These are phyloP conservation scores for Candida methanosorbosa DNA, from an alignment of 805 yeast genomes.

Conservation along the genomic window DNA sequence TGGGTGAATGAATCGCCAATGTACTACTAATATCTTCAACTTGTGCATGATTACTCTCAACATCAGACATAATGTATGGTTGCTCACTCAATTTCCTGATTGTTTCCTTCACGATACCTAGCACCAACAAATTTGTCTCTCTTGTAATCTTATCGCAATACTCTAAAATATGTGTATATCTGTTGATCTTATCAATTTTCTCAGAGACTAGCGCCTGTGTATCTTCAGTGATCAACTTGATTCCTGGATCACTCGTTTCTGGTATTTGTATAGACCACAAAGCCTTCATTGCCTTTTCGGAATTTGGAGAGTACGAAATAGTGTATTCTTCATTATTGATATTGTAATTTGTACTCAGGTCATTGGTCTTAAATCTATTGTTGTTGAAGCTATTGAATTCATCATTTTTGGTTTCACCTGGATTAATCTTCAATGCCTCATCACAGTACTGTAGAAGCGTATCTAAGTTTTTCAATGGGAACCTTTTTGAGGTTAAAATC, in stretches of 20 bases:
- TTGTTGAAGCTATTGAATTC: too few species aligned
- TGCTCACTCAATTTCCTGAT: conserved; percentile 41
- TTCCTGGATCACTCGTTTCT: conserved; percentile 55
- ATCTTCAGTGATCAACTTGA: conserved; percentile 54
- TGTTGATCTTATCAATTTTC: conserved; percentile 60
- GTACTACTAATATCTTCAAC: conserved; percentile 10
- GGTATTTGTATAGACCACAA: conserved; percentile 33
- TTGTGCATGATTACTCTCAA: too few species aligned
- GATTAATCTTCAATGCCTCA: conserved; percentile 63
- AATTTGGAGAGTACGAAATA: conserved; percentile 48
- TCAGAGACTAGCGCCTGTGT: conserved; percentile 51
- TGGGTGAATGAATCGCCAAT: conserved; percentile 10
- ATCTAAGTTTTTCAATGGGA: conserved; percentile 56
- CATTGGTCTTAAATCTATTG: too few species aligned
- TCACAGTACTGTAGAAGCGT: conserved; percentile 59
- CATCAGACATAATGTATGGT: conserved; percentile 12
- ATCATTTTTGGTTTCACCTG: conserved; percentile 44
- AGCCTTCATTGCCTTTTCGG: conserved; percentile 44
- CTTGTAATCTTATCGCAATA: conserved; percentile 69
- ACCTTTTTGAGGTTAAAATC: conserved; percentile 32
- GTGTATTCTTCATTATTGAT: conserved; percentile 14
- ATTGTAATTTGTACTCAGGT: conserved; percentile 1
- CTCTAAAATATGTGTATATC: conserved; percentile 66
- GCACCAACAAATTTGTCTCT: conserved; percentile 67
- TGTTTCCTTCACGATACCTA: conserved; percentile 55